Evolutionary conservation across 371 early-diverging fungal species (phyloP).

Genomic region (Mortierella sp.): DNA sequence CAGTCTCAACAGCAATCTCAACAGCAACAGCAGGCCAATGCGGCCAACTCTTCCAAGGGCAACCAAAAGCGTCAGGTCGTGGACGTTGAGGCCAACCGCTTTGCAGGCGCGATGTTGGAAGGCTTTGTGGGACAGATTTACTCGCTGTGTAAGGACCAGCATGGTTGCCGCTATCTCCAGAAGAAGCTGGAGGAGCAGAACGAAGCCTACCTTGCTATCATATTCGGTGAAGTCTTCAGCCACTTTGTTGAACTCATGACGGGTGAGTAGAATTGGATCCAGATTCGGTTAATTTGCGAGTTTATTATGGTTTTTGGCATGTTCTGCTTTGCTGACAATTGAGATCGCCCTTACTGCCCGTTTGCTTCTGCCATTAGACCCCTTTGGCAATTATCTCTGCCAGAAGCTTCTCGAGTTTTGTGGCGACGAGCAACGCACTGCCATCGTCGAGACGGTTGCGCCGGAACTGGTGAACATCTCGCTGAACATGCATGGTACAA

Average conservation of each 20-base stretch:
- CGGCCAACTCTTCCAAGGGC: slow-evolving; percentile 21
- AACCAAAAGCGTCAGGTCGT: slow-evolving; percentile 47
- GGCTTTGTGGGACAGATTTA: slow-evolving; percentile 79
- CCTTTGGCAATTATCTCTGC: slow-evolving; percentile 94
- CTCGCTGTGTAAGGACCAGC: slow-evolving; percentile 88
- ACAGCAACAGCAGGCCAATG: slow-evolving; percentile 35
- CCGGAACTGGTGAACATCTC: slow-evolving; percentile 83
- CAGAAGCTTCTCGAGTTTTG: slow-evolving; percentile 89
- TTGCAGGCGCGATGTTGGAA: slow-evolving; percentile 71
- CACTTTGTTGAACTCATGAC: slow-evolving; percentile 88
- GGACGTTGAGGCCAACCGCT: slow-evolving; percentile 65
- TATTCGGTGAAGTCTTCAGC: slow-evolving; percentile 79
- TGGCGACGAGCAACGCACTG: slow-evolving; percentile 77
- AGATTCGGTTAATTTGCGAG: neutral
- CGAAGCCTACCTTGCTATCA: slow-evolving; percentile 65
- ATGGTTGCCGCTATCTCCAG: slow-evolving; percentile 91
- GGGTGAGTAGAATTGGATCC: slow-evolving; percentile 42
- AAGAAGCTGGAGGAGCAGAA: slow-evolving; percentile 84
- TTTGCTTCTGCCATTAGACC: slow-evolving; percentile 60
- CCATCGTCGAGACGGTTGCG: slow-evolving; percentile 77
- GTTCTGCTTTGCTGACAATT: neutral
- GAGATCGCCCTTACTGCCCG: neutral
- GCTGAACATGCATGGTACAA: slow-evolving; percentile 96
- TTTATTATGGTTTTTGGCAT: neutral
- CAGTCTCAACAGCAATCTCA: slow-evolving; percentile 46